Percentiles rank a stretch among this genome's conserved stretches.
These are phyloP conservation scores for Cucurbitaria berberidis DNA, from an alignment of 2,329 filamentous ascomycete genomes.

Conservation along the genomic window DNA sequence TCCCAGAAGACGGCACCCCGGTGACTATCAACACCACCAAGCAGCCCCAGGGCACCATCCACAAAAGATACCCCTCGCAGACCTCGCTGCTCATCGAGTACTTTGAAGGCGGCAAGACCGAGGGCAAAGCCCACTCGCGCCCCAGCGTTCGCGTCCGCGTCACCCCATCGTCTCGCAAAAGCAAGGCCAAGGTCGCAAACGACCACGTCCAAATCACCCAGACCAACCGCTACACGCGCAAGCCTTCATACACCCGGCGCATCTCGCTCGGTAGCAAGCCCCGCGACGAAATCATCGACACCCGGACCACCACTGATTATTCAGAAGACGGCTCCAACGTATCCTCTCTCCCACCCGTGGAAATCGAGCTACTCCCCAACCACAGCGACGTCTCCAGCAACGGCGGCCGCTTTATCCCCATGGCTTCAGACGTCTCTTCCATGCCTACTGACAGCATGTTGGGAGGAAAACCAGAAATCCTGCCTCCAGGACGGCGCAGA, in stretches of 20 bases:
- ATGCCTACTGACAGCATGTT: constrained; percentile 76
- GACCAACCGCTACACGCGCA: constrained; percentile 70
- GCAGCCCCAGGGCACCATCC: constrained; percentile 63
- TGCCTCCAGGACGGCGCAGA: constrained; percentile 54
- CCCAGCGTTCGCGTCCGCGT: constrained; percentile 83
- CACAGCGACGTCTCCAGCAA: constrained; percentile 71
- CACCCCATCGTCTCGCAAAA: constrained; percentile 69
- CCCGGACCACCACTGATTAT: constrained; percentile 56
- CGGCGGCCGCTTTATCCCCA: constrained; percentile 68
- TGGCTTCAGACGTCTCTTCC: constrained; percentile 84
- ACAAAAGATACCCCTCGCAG: constrained; percentile 70
- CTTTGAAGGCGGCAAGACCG: constrained; percentile 80
- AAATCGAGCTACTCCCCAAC: constrained; percentile 83
- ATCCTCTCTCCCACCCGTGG: constrained; percentile 72
- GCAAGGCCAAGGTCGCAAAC: constrained; percentile 58
- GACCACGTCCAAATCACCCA: constrained; percentile 89
- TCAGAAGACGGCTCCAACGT: constrained; percentile 85
- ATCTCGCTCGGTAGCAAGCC: constrained; percentile 65
- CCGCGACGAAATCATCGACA: constrained; percentile 42
- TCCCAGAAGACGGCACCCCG: constrained; percentile 86
- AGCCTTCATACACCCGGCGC: constrained; percentile 70
- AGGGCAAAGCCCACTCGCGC: constrained; percentile 67
- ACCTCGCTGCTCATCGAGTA: constrained; percentile 94
- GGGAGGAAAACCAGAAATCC: constrained; percentile 59
- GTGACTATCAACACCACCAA: constrained; percentile 83